These are phyloP conservation scores for Grifola frondosa DNA, from an alignment of 1,284 basidiomycete species.

Conservation along the genomic window DNA sequence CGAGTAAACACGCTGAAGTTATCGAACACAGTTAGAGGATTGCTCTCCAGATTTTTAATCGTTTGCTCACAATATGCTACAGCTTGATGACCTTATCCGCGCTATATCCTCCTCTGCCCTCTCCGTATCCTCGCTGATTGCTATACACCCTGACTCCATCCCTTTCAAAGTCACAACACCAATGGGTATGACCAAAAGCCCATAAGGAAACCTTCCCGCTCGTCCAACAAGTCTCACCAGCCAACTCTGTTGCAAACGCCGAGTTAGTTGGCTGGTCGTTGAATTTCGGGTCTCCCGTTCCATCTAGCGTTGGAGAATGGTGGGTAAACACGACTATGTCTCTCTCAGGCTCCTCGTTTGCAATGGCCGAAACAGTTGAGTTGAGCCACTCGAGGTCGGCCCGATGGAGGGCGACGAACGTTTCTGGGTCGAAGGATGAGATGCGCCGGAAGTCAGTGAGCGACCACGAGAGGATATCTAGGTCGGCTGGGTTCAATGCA, in stretches of 20 bases:
- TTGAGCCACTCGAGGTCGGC: slow-evolving; percentile 36
- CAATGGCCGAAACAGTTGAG: slow-evolving; percentile 25
- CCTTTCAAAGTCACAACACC: slow-evolving; percentile 37
- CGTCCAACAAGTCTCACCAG: slow-evolving; percentile 27
- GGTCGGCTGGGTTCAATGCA: slow-evolving; percentile 26
- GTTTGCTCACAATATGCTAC: no score
- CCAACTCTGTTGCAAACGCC: slow-evolving; percentile 38
- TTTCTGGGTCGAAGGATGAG: slow-evolving; percentile 25
- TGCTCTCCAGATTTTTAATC: no score
- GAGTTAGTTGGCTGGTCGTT: slow-evolving; percentile 26
- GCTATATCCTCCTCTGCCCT: no score
- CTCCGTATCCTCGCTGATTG: slow-evolving; percentile 37
- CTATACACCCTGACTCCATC: slow-evolving; percentile 34
- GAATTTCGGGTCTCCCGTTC: slow-evolving; percentile 34
- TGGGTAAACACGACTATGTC: slow-evolving; percentile 38
- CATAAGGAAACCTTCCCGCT: slow-evolving; percentile 31
- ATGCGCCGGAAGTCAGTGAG: slow-evolving; percentile 37
- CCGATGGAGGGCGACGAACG: slow-evolving; percentile 29
- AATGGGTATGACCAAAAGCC: slow-evolving; percentile 43
- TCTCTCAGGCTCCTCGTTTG: slow-evolving; percentile 31
- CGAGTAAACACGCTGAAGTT: no score
- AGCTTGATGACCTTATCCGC: no score
- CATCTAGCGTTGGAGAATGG: slow-evolving; percentile 37
- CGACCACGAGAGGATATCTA: slow-evolving; percentile 26
- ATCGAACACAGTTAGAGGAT: no score